phyloP scores from a whole-genome alignment of 2,329 filamentous ascomycete species.

The Lecanosticta acicola region DNA sequence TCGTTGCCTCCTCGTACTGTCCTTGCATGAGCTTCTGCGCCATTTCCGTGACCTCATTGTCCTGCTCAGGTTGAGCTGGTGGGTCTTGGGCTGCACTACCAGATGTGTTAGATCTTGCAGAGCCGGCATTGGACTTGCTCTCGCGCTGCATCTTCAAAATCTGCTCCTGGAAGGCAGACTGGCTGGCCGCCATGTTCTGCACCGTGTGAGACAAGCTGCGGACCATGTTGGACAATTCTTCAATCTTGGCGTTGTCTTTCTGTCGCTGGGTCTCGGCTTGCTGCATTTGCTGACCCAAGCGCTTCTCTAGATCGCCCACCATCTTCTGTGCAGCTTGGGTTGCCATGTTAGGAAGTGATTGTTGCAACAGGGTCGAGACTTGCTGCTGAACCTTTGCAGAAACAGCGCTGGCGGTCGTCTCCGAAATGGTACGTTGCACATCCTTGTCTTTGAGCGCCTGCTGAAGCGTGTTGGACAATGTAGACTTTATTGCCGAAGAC shows the following conservation, averaged over 20 bases:
- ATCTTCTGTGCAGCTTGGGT: conserved; percentile 59
- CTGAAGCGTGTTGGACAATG: conserved; percentile 61
- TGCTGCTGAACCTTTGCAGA: conserved; percentile 64
- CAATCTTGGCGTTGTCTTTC: conserved; percentile 60
- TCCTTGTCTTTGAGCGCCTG: conserved; percentile 69
- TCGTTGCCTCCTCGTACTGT: conserved; percentile 43
- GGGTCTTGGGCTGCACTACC: conserved; percentile 13
- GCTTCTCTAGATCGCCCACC: conserved; percentile 61
- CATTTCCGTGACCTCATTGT: conserved; percentile 57
- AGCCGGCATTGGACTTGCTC: conserved; percentile 38
- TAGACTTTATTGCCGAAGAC: conserved; percentile 66
- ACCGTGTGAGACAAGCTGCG: conserved; percentile 63
- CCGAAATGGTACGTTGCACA: conserved; percentile 65
- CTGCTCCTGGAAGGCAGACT: conserved; percentile 61
- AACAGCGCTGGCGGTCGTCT: conserved; percentile 64
- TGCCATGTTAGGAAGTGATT: conserved; percentile 27
- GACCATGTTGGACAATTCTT: conserved; percentile 64
- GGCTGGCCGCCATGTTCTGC: conserved; percentile 61
- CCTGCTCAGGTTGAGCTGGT: conserved; percentile 43
- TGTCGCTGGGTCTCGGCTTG: conserved; percentile 49
- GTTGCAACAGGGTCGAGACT: conserved; percentile 56
- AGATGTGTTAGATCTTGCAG: conserved; percentile 8
- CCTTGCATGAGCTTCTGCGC: conserved; percentile 57
- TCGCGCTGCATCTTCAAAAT: conserved; percentile 40
- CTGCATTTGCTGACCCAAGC: conserved; percentile 48